Evolutionary conservation across 192 early-diverging fungal genomes (phyloP), one percentile per base, ranked within the genome.

Genomic region (Coemansia sp.): DNA sequence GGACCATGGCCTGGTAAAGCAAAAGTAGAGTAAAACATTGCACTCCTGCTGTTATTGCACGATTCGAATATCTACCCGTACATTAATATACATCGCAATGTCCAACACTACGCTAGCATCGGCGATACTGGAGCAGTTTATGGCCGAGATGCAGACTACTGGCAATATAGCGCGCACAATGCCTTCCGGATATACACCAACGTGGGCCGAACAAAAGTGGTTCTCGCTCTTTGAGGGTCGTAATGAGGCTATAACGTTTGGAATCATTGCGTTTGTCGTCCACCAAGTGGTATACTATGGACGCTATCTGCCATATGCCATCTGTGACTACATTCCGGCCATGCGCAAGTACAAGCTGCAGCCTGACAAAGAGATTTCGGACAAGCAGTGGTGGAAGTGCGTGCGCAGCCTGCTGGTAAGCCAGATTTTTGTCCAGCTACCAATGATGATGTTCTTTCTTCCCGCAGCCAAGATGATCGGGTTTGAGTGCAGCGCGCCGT

Each of bases 221-320:
- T 71, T 80, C 22, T 77, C 84, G 38, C 23, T 90, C 29, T 92
- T 88, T 49, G 84, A 84, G 19, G 87, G 82, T 29, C 87, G 84
- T 59, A 87, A 89, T 65, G 87, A 89, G 53, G 74, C 85, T 19
- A 35, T 93, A 19, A 81, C 85, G 12, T 88, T 90, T 14, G 85
- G 90, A 41, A 59, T 93, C 19, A 73, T 93, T 52, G 76, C 92
- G 11, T 94, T 97, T 65, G 19, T 84, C 19, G 85, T 92, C 74
- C 93, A 97, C 84, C 91, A 97, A 82, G 56, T 90, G n/a, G 88
- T 93, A 45, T 95, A 92, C 82, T 95, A 93, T 74, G 89, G 87
- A 19, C 90, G 93, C 14, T 94, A 88, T 67, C 38, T 94, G 8
- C 94, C 94, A 3, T 97, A 90, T 67, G 72, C 83, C 45, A 80